Conservation (phyloP, 371 early-diverging fungal species). For the Saksenaea vasiformis region DNA sequence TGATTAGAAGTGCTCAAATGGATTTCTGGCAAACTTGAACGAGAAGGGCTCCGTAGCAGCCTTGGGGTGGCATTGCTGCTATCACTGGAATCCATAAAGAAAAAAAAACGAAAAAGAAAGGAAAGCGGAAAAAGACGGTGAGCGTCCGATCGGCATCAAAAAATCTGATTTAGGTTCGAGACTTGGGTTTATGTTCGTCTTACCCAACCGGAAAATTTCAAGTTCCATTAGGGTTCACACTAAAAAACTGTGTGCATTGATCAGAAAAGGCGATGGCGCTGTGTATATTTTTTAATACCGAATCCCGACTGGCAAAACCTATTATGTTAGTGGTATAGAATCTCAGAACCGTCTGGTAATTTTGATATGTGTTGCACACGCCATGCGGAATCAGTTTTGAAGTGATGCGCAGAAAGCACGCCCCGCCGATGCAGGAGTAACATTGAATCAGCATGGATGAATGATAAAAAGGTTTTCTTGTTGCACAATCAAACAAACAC, state of each 20-base stretch:
- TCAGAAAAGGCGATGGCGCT: not conserved
- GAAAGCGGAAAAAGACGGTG: not conserved
- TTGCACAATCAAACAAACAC: no score
- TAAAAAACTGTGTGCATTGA: not conserved
- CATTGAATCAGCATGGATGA: no score
- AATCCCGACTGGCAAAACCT: not conserved
- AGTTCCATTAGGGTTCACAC: not conserved
- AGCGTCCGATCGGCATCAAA: not conserved
- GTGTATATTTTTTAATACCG: not conserved
- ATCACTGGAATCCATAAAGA: not conserved
- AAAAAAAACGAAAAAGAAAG: not conserved
- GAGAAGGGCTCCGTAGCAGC: not conserved
- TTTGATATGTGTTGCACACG: no score
- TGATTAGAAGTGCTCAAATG: not conserved
- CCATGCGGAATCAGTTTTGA: no score
- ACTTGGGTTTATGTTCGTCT: not conserved
- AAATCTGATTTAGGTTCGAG: not conserved
- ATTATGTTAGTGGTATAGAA: no score
- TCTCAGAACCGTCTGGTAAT: no score
- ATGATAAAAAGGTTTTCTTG: no score
- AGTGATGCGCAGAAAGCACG: no score
- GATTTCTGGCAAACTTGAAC: constrained; percentile 8
- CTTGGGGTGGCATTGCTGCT: not conserved
- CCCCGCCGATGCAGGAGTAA: no score
- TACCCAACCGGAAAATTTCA: not conserved